Percentiles rank a stretch among this genome's conserved stretches.
Conservation (phyloP, 352 stramenopile species). For the Phytophthora pluvialis region DNA sequence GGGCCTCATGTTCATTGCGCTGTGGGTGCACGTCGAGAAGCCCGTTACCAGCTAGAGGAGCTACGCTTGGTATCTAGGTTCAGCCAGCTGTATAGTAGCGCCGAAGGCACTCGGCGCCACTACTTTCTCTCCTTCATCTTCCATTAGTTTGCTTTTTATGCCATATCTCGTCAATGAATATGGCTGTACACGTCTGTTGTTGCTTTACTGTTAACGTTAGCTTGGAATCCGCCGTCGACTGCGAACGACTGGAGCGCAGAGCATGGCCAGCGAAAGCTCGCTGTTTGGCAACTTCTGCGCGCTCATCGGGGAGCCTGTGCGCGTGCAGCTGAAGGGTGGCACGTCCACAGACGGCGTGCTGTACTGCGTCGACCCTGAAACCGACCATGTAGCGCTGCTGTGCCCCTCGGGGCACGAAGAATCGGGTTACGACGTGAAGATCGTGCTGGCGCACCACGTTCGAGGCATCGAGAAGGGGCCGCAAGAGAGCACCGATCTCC, state of each 20-base stretch:
- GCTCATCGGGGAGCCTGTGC: constrained; percentile 46
- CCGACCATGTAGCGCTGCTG: constrained; percentile 55
- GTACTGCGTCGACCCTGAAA: constrained; percentile 66
- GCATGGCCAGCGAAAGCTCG: constrained; percentile 25
- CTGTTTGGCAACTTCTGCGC: constrained; percentile 35
- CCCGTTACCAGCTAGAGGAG: constrained; percentile 38
- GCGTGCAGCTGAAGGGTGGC: constrained; percentile 45
- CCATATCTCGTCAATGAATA: constrained; percentile 31
- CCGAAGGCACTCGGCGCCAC: constrained; percentile 11
- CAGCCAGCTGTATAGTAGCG: constrained; percentile 19
- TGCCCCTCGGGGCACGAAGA: background rate
- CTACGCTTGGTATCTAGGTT: constrained; percentile 27
- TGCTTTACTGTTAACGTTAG: background rate
- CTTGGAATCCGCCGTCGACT: background rate
- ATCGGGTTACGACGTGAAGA: constrained; percentile 34
- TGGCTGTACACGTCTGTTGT: constrained; percentile 30
- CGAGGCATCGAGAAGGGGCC: constrained; percentile 15
- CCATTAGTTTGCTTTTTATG: constrained; percentile 44
- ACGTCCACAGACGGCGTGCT: constrained; percentile 51
- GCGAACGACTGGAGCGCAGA: constrained; percentile 22
- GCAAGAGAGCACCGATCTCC: constrained; percentile 15
- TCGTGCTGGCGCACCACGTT: constrained; percentile 45
- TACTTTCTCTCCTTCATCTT: constrained; percentile 35
- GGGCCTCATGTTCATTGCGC: constrained; percentile 82
- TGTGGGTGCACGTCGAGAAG: constrained; percentile 87